These are phyloP conservation scores for Boletellus sp. DNA, from an alignment of 768 basidiomycete genomes.

Conservation along the genomic window DNA sequence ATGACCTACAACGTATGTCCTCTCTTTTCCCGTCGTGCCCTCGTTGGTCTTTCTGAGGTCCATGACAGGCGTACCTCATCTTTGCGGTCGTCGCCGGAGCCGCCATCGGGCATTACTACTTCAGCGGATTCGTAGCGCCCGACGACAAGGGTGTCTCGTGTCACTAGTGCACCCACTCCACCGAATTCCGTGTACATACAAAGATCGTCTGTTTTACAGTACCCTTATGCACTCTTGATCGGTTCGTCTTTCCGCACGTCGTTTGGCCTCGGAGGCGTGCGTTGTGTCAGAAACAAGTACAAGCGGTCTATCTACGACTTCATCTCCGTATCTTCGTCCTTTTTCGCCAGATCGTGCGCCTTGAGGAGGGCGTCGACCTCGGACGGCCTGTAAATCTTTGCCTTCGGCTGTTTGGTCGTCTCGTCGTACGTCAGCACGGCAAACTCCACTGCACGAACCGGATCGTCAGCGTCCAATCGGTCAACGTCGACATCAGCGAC, in stretches of 20 bases:
- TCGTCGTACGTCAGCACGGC: conserved; percentile 88
- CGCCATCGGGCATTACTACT: conserved; percentile 78
- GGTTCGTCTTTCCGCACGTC: too few species aligned
- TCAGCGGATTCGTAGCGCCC: conserved; percentile 60
- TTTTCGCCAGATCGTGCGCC: conserved; percentile 81
- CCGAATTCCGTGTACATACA: neutral
- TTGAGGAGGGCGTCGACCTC: conserved; percentile 84
- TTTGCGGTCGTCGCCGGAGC: conserved; percentile 78
- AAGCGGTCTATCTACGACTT: conserved; percentile 38
- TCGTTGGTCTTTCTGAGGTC: neutral
- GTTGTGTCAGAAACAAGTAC: conserved; percentile 7
- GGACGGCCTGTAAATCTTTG: conserved; percentile 86
- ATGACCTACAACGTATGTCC: conserved; percentile 91
- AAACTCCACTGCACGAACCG: conserved; percentile 80
- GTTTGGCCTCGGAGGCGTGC: neutral
- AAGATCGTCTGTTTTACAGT: neutral
- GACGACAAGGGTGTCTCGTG: conserved; percentile 76
- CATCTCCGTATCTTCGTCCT: conserved; percentile 81
- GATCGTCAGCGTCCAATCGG: conserved; percentile 1
- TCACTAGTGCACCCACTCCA: conserved; percentile 45
- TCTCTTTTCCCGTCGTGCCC: neutral
- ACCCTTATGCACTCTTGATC: neutral
- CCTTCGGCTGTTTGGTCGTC: conserved; percentile 69
- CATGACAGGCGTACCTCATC: conserved; percentile 76
- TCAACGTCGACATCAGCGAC: conserved; percentile 21